Percentiles rank a stretch among this genome's conserved stretches.
These are phyloP conservation scores for Fusarium denticulatum DNA, from an alignment of 2,329 filamentous ascomycete genomes.

Conservation along the genomic window DNA sequence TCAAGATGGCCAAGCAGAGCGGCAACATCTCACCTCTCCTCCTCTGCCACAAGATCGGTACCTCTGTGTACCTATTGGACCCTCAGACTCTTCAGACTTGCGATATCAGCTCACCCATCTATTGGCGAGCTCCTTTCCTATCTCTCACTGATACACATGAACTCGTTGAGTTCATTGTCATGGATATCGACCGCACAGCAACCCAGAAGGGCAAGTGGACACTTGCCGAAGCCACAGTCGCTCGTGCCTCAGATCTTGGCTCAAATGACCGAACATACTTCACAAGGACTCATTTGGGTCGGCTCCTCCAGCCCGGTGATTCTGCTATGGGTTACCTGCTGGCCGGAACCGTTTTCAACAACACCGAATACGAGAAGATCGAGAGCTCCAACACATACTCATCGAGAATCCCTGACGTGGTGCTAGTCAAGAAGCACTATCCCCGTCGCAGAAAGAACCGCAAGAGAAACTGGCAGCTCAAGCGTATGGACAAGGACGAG, in stretches of 20 bases:
- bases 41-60: conserved; percentile 89
- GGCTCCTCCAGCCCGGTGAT: conserved; percentile 86
- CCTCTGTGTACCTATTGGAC: conserved; percentile 88
- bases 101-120: conserved; percentile 82
- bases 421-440: conserved; percentile 98
- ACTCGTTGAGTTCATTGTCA: conserved; percentile 90
- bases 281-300: conserved; percentile 88
- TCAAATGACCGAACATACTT: conserved; percentile 89
- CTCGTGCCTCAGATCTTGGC: conserved; percentile 86
- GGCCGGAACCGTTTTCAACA: conserved; percentile 92
- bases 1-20: conserved; percentile 85
- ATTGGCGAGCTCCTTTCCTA: conserved; percentile 90
- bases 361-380: conserved; percentile 82
- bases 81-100: conserved; percentile 90
- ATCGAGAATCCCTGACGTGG: conserved; percentile 85
- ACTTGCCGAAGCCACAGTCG: conserved; percentile 88
- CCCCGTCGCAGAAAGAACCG: conserved; percentile 82
- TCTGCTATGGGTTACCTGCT: conserved; percentile 95
- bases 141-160: conserved; percentile 85
- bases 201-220: conserved; percentile 82
- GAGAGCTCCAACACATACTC: conserved; percentile 81
- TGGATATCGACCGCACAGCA: conserved; percentile 89
- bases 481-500: conserved; percentile 91
- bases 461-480: conserved; percentile 90
- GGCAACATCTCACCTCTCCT: conserved; percentile 90